Evolutionary conservation across 2,329 filamentous ascomycete genomes (phyloP).

Genomic region (Amauroascus niger): DNA sequence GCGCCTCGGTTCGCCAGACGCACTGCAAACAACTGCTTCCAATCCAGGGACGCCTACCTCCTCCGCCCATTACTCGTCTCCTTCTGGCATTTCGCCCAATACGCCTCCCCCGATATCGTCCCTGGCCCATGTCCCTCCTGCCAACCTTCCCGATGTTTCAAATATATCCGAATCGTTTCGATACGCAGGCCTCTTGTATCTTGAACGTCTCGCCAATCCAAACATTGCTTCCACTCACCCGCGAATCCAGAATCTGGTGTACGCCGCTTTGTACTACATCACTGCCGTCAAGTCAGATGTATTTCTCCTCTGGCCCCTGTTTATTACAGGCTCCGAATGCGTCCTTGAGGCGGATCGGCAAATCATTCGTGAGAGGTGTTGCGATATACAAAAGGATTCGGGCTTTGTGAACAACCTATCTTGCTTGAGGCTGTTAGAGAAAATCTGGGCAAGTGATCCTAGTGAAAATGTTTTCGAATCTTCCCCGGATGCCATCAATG

Average conservation of each 20-base stretch:
- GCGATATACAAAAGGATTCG: constrained; percentile 76
- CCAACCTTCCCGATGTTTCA: constrained; percentile 62
- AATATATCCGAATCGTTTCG: constrained; percentile 86
- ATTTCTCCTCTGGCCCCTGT: constrained; percentile 86
- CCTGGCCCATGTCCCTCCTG: constrained; percentile 37
- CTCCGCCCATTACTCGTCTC: constrained; percentile 15
- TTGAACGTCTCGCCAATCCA: constrained; percentile 73
- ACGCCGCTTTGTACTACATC: constrained; percentile 73
- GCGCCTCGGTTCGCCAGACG: constrained; percentile 49
- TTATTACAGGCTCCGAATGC: constrained; percentile 82
- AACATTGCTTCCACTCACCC: constrained; percentile 60
- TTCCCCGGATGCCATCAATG: neutral
- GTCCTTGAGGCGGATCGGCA: constrained; percentile 69
- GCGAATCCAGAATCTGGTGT: constrained; percentile 74
- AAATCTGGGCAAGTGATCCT: constrained; percentile 56
- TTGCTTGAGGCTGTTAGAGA: constrained; percentile 74
- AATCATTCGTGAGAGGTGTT: constrained; percentile 68
- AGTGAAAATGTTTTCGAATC: neutral
- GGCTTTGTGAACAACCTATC: constrained; percentile 91
- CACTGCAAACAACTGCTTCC: neutral
- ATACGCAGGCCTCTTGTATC: constrained; percentile 79
- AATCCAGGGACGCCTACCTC: constrained; percentile 2
- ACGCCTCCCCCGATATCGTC: constrained; percentile 20
- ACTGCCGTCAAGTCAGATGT: constrained; percentile 72
- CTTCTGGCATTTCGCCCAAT: constrained; percentile 24